Percentiles rank a stretch among this genome's conserved stretches.
Evolutionary conservation across 345 rosid species (phyloP).

Genomic region (Boechera stricta): DNA sequence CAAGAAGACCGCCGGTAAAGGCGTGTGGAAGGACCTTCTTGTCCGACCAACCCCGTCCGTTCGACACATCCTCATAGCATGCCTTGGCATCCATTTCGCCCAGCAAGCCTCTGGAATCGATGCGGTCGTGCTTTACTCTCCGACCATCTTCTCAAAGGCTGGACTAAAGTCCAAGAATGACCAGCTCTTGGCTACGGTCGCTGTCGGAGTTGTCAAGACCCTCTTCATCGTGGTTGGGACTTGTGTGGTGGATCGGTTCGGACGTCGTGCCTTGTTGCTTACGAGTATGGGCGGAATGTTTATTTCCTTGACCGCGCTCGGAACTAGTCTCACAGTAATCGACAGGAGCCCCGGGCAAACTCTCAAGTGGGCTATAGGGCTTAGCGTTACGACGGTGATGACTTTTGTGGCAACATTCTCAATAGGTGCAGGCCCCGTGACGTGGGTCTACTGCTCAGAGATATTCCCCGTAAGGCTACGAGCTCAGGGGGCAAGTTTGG

Average conservation of each 20-base stretch:
- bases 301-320: slow-evolving; percentile 53
- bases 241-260: slow-evolving; percentile 59
- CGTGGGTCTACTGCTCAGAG: slow-evolving; percentile 81
- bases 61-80: too few species aligned
- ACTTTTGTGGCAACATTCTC: slow-evolving; percentile 67
- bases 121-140: too few species aligned
- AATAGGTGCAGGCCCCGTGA: slow-evolving; percentile 74
- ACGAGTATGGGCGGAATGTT: slow-evolving; percentile 65
- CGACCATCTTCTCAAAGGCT: slow-evolving; percentile 6
- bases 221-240: slow-evolving; percentile 61
- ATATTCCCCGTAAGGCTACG: slow-evolving; percentile 65
- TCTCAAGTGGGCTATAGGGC: slow-evolving; percentile 50
- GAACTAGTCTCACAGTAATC: slow-evolving; percentile 50
- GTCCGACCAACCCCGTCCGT: too few species aligned
- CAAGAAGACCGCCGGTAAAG: too few species aligned
- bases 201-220: slow-evolving; percentile 60
- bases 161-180: slow-evolving; percentile 57
- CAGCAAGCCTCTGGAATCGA: too few species aligned
- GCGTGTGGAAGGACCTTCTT: too few species aligned
- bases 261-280: slow-evolving; percentile 68
- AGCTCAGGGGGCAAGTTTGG: slow-evolving; percentile 76
- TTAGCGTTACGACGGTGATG: slow-evolving; percentile 57
- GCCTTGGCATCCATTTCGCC: too few species aligned
- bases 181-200: slow-evolving; percentile 59
- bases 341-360: slow-evolving; percentile 45